phyloP scores from a whole-genome alignment of 768 basidiomycete species.

The Podaxis carcinomalis region DNA sequence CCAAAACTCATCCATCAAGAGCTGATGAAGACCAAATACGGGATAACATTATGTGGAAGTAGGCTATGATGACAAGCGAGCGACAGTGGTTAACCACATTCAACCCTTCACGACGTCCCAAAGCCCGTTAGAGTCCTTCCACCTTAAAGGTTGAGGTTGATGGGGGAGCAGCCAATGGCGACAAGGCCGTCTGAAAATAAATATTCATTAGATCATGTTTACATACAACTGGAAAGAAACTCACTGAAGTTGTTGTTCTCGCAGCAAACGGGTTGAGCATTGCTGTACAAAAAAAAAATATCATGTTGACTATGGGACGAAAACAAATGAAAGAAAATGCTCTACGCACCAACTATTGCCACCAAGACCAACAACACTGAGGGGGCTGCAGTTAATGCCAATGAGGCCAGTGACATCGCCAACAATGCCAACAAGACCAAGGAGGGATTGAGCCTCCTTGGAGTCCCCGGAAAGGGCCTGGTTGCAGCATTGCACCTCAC shows the following conservation, averaged over 20 bases:
- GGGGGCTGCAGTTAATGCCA: conserved; percentile 3
- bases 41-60: neutral
- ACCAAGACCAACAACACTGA: neutral
- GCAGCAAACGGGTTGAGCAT: conserved; percentile 5
- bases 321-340: neutral
- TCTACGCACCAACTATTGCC: conserved; percentile 5
- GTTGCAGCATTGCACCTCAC: neutral
- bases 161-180: neutral
- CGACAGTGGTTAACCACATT: neutral
- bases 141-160: neutral
- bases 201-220: no score
- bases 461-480: no score
- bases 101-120: neutral
- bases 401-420: neutral
- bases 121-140: neutral
- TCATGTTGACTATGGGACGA: no score
- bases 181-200: neutral
- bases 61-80: neutral
- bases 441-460: fast-evolving
- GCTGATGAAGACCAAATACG: neutral
- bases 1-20: no score
- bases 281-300: neutral
- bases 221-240: neutral
- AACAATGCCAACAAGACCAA: neutral
- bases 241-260: conserved; percentile 1